Percentiles rank a stretch among this genome's conserved stretches.
These are phyloP conservation scores for Hirschioporus abietinus DNA, from an alignment of 768 basidiomycete species.

Conservation along the genomic window DNA sequence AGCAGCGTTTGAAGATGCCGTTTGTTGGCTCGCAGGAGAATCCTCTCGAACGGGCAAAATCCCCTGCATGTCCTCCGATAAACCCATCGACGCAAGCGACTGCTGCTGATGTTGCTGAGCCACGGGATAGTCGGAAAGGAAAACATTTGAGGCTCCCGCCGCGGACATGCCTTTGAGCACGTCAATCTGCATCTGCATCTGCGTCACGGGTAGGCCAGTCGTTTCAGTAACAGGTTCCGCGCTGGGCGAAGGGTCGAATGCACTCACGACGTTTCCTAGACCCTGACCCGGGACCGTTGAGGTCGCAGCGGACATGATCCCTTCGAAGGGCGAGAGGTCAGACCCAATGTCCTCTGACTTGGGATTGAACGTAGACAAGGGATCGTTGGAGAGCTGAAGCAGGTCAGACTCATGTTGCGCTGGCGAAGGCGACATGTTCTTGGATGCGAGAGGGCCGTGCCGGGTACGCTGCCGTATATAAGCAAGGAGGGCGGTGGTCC, in stretches of 20 bases:
- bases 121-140: neutral
- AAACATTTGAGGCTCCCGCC: neutral
- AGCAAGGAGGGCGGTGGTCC: neutral
- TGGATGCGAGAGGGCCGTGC: neutral
- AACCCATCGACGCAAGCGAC: neutral
- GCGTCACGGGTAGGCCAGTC: neutral
- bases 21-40: neutral
- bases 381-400: neutral
- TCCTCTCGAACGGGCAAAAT: neutral
- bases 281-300: neutral
- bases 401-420: neutral
- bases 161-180: neutral
- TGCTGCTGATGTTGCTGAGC: neutral
- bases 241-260: neutral
- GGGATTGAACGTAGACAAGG: neutral
- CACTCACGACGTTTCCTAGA: neutral
- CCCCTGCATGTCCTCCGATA: conserved; percentile 3
- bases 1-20: conserved; percentile 7
- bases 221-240: neutral
- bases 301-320: neutral
- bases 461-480: neutral
- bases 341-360: neutral
- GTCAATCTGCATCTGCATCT: neutral
- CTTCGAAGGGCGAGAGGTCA: neutral
- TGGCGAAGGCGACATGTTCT: conserved; percentile 2